Conservation (phyloP, 1,284 basidiomycete species). For the Ganoderma boninense region DNA sequence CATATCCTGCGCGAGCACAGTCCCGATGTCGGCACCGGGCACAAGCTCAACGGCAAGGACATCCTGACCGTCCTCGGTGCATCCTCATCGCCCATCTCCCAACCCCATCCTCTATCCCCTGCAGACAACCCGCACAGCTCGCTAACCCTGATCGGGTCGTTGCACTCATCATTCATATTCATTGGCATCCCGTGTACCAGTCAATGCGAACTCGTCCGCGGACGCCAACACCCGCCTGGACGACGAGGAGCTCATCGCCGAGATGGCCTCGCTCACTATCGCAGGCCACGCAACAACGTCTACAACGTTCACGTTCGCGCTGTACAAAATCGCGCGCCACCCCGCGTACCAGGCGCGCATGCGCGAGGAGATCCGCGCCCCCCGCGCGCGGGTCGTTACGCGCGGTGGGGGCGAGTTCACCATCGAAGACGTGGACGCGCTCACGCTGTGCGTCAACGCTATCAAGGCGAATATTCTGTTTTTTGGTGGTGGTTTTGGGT, state of each 20-base stretch:
- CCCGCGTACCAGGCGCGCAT: slow-evolving; percentile 39
- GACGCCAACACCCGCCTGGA: slow-evolving; percentile 52
- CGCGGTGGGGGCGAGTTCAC: slow-evolving; percentile 39
- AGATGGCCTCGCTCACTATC: slow-evolving; percentile 53
- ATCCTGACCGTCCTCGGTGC: slow-evolving; percentile 51
- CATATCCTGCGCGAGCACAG: slow-evolving; percentile 34
- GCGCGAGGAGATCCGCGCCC: slow-evolving; percentile 39
- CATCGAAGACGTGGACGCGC: slow-evolving; percentile 41
- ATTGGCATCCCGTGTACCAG: slow-evolving; percentile 39
- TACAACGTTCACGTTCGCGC: slow-evolving; percentile 36
- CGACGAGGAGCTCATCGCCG: slow-evolving; percentile 56
- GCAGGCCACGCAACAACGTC: slow-evolving; percentile 40
- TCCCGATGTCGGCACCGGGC: slow-evolving; percentile 14
- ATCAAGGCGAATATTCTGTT: slow-evolving; percentile 23
- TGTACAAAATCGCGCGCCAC: slow-evolving; percentile 41
- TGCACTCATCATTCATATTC: no score
- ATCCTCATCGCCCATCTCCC: slow-evolving; percentile 5
- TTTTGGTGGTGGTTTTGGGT: slow-evolving; percentile 42
- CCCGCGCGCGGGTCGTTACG: slow-evolving; percentile 26
- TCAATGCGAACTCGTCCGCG: slow-evolving; percentile 59
- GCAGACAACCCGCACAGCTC: no score
- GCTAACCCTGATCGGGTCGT: no score
- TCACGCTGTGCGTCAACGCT: slow-evolving; percentile 31
- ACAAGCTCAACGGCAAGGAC: slow-evolving; percentile 38
- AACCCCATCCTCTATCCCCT: no score